Evolutionary conservation across 192 early-diverging fungal genomes (phyloP), one percentile per base, ranked within the genome.

Genomic region (Gonapodya prolifera): DNA sequence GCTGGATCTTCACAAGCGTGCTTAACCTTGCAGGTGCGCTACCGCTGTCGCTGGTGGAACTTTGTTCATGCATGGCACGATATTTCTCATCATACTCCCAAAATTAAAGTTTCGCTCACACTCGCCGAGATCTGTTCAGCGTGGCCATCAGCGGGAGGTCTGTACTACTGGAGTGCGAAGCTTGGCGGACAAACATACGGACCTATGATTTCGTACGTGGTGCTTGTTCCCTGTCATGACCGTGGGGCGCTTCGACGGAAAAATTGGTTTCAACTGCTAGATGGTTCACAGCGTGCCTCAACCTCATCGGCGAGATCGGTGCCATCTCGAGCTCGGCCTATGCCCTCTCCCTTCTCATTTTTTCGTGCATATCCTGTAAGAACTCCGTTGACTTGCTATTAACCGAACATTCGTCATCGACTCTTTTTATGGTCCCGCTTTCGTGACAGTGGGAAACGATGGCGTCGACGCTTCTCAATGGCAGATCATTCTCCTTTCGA

Each of bases 141-240:
- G 35, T 87, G 80, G 45, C 85, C 86, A 28, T 84, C 85, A 0
- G 84, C 85, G 1, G 85, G 85, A 32, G 86, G 84, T 69, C 76
- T 87, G 2, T 87, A 87, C 80, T 87, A 84, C 77, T 87, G 86
- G 86, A 81, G 81, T 2, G 83, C 83, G 33, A 71, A 80, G 28
- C 79, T 88, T 2, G 84, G 83, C 2, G 83, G 79, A 2, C 78
- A 8, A 61, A 8, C 8, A 16, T 61, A 61, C 45, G 45, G 45
- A 61, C 45, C 45, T 23, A 23, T 61, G 23, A 8, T 61, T 16
- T 61, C 45, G 45, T 61, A 8, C 8, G 45, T 61, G 23, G 8
- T 61, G 8, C 45, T 61, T 61, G 8, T 16, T 61, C 8, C 8
- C 23, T n/a, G n/a, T 61, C 45, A 61, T 61, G 8, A 23, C 8